Conservation (phyloP, 208 protist species). For the Leishmania mexicana region DNA sequence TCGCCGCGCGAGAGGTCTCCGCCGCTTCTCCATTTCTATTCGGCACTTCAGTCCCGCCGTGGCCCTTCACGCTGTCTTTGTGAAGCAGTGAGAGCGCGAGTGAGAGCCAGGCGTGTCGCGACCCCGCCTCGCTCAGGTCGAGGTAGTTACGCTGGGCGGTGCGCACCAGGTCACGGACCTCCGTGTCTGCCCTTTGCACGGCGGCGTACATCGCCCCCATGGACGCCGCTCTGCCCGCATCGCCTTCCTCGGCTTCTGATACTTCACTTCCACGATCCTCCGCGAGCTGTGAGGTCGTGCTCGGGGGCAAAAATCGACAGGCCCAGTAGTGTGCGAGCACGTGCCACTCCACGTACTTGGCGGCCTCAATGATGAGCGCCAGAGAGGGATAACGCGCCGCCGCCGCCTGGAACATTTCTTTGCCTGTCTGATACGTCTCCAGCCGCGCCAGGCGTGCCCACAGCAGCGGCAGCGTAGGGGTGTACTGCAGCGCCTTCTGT, state of each 20-base stretch:
- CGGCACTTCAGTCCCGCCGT: not conserved
- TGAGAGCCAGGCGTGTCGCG: constrained; percentile 34
- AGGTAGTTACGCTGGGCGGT: constrained; percentile 41
- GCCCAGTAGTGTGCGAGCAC: constrained; percentile 40
- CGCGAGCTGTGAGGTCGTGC: not conserved
- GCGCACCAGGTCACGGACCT: constrained; percentile 33
- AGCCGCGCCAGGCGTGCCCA: constrained; percentile 75
- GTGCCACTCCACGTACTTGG: constrained; percentile 81
- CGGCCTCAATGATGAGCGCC: constrained; percentile 70
- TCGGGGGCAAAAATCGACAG: not conserved
- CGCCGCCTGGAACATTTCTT: constrained; percentile 70
- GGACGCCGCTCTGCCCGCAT: not conserved
- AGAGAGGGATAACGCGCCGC: constrained; percentile 62
- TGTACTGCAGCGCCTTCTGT: constrained; percentile 60
- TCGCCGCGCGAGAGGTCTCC: not conserved
- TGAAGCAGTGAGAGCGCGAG: constrained; percentile 29
- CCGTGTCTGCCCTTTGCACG: constrained; percentile 8
- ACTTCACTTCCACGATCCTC: not conserved
- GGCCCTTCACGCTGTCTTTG: not conserved
- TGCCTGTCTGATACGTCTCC: constrained; percentile 56
- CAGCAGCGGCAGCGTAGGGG: constrained; percentile 62
- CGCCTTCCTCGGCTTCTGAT: not conserved
- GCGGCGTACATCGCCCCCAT: not conserved
- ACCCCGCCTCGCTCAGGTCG: constrained; percentile 28
- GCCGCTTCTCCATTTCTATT: not conserved